Evolutionary conservation across 1,139 yeast genomes (phyloP).

Genomic region (Nadsonia starkeyi-henricii): DNA sequence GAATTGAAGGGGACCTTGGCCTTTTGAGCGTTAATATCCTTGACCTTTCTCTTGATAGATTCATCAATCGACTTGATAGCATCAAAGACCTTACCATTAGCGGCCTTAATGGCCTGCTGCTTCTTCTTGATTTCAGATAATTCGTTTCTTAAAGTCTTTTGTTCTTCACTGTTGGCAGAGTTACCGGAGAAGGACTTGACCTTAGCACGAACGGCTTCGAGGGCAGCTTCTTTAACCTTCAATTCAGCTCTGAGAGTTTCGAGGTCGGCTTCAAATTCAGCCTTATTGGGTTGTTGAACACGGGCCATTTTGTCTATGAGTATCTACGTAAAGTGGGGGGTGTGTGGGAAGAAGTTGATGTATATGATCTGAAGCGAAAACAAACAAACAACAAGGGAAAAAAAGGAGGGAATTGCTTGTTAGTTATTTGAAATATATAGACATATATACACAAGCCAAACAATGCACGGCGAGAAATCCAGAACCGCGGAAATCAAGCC

Average conservation of each 20-base stretch:
- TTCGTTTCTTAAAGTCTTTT: conserved; percentile 47
- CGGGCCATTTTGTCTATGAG: conserved; percentile 11
- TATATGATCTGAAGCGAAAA: too few relatives aligned
- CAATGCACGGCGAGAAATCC: too few relatives aligned
- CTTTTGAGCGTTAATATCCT: conserved; percentile 59
- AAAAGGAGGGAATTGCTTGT: too few relatives aligned
- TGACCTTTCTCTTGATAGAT: conserved; percentile 59
- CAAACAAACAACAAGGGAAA: too few relatives aligned
- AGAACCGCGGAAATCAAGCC: too few relatives aligned
- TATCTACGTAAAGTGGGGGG: not conserved
- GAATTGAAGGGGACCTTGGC: conserved; percentile 57
- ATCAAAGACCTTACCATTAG: conserved; percentile 54
- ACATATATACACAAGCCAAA: too few relatives aligned
- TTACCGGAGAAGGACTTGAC: conserved; percentile 3
- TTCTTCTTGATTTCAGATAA: conserved; percentile 49
- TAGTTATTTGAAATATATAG: too few relatives aligned
- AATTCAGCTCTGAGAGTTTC: conserved; percentile 52
- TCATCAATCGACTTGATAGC: conserved; percentile 63
- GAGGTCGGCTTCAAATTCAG: conserved; percentile 48
- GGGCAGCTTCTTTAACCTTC: conserved; percentile 47
- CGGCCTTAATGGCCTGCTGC: conserved; percentile 58
- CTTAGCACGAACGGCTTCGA: conserved; percentile 14
- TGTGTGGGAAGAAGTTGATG: not conserved
- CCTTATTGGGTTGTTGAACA: conserved; percentile 24
- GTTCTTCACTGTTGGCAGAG: conserved; percentile 12